Percentiles rank a stretch among this genome's conserved stretches.
These are phyloP conservation scores for Magnaporthales sp. DNA, from an alignment of 2,329 filamentous ascomycete genomes.

Conservation along the genomic window DNA sequence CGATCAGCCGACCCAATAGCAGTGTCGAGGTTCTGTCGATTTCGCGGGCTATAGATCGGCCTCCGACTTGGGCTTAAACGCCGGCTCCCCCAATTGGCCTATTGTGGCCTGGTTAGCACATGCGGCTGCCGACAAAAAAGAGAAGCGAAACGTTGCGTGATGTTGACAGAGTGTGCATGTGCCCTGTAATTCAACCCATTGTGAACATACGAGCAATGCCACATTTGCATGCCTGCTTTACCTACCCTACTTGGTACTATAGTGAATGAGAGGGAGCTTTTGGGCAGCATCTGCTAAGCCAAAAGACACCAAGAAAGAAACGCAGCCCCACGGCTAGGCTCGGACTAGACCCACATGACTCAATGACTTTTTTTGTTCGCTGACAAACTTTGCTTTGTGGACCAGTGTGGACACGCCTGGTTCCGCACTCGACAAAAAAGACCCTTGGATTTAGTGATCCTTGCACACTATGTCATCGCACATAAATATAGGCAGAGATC, in stretches of 20 bases:
- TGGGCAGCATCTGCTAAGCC: neutral
- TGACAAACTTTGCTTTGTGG: neutral
- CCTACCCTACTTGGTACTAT: neutral
- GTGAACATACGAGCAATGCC: neutral
- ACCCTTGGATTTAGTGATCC: neutral
- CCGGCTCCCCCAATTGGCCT: neutral
- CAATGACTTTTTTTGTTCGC: neutral
- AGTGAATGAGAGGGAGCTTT: neutral
- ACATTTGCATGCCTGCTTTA: neutral
- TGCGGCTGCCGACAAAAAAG: neutral
- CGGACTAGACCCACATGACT: neutral
- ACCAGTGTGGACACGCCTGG: neutral
- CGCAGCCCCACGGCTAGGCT: neutral
- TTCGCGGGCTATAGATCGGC: neutral
- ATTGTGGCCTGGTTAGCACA: neutral
- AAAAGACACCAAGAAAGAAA: neutral
- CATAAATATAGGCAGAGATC: neutral
- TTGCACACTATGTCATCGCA: neutral
- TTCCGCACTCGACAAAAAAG: neutral
- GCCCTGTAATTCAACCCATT: neutral
- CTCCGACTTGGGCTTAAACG: neutral
- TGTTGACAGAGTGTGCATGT: neutral
- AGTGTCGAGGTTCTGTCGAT: neutral
- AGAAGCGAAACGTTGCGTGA: neutral
- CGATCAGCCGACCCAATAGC: neutral